Evolutionary conservation across 2,329 filamentous ascomycete species (phyloP).

Genomic region (Ambrosiella cleistominuta): DNA sequence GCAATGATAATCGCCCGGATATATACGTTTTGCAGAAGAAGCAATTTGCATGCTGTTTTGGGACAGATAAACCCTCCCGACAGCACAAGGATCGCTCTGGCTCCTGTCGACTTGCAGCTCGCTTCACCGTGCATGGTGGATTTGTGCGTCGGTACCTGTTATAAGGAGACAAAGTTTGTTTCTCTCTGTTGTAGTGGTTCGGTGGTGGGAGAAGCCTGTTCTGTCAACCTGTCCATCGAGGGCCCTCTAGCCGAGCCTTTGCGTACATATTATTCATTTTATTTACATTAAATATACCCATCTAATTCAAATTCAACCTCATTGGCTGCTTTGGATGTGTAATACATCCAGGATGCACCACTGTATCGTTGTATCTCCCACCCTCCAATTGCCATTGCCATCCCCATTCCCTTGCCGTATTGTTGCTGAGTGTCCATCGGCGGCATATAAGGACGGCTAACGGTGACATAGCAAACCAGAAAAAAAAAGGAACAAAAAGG

Average conservation of each 20-base stretch:
- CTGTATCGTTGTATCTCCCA: not conserved
- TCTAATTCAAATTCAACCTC: no score
- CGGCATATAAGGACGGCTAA: not conserved
- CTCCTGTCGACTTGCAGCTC: not conserved
- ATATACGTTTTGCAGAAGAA: not conserved
- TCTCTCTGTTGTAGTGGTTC: no score
- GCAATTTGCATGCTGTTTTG: not conserved
- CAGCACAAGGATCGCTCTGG: not conserved
- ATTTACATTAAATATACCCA: no score
- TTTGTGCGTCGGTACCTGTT: no score
- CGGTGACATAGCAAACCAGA: not conserved
- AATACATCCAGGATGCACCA: not conserved
- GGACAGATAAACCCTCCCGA: not conserved
- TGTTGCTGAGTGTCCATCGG: not conserved
- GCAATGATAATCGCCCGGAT: not conserved
- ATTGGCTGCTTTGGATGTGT: not conserved
- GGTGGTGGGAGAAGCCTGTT: no score
- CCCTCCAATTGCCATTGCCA: no score
- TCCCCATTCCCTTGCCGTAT: not conserved
- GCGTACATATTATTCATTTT: no score
- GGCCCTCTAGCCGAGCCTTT: no score
- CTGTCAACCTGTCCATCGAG: no score
- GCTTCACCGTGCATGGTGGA: not conserved
- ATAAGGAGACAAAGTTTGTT: no score
- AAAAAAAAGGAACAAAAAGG: conserved; percentile 1